A percentile compares a stretch with the other conserved stretches of the same genome.
phyloP scores from a whole-genome alignment of 2,329 filamentous ascomycete species.

The Monilinia fructigena region DNA sequence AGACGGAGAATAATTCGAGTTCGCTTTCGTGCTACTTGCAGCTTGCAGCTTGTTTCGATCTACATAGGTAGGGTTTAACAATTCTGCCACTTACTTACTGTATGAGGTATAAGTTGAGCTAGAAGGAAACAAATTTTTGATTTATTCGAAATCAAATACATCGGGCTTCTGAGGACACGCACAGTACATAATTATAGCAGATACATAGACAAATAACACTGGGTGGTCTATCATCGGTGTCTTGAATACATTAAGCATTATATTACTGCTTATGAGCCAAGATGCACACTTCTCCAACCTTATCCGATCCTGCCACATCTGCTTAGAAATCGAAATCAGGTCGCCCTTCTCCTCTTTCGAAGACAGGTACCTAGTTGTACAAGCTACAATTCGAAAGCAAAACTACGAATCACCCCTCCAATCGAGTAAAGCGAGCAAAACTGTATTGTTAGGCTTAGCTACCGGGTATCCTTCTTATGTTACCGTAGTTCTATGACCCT shows the following conservation, averaged over 20 bases:
- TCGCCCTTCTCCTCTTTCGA: conserved; percentile 3
- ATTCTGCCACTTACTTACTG: conserved; percentile 14
- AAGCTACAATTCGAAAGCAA: background rate
- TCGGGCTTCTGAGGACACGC: background rate
- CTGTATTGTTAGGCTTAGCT: conserved; percentile 4
- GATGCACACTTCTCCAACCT: conserved; percentile 5
- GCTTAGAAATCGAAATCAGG: background rate
- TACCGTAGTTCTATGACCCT: background rate
- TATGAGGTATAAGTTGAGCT: background rate
- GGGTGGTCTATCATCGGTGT: conserved; percentile 1
- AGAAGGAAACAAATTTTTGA: background rate
- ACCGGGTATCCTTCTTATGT: conserved; percentile 2
- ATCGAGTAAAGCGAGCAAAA: conserved; percentile 6
- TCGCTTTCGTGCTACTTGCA: conserved; percentile 12
- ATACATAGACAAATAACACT: background rate
- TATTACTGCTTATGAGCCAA: conserved; percentile 9
- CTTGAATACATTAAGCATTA: conserved; percentile 16
- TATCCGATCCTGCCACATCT: conserved; percentile 18
- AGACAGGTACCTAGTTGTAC: background rate
- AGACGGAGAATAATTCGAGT: conserved; percentile 14
- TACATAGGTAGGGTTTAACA: background rate
- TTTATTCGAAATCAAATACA: conserved; percentile 1
- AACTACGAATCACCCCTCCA: conserved; percentile 4
- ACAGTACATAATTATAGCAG: background rate
- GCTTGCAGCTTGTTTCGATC: background rate